phyloP scores from a whole-genome alignment of 1,284 basidiomycete species.

The Cryptococcus maquisensis region DNA sequence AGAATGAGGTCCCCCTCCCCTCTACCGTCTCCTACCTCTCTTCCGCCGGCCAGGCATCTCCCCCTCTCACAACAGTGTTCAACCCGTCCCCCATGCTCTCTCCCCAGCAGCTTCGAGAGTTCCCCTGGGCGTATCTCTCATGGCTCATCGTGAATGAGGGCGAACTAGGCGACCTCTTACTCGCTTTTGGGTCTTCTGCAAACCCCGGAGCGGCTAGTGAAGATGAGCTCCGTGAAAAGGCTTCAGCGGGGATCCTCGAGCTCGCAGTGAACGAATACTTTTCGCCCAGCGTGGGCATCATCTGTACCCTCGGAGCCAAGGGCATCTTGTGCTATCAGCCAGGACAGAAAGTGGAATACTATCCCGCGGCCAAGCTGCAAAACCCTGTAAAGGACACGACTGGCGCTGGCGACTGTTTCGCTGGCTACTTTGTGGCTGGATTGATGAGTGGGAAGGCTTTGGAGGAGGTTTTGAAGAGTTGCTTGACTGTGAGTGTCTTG shows the following conservation, averaged over 20 bases:
- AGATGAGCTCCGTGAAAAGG: conserved; percentile 4
- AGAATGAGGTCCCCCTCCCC: conserved; percentile 56
- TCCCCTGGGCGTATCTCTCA: conserved; percentile 51
- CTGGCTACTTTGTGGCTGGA: conserved; percentile 47
- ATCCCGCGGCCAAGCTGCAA: conserved; percentile 35
- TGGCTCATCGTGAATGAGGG: conserved; percentile 57
- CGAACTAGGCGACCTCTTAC: conserved; percentile 42
- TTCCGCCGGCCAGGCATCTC: conserved; percentile 23
- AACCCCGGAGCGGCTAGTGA: background rate
- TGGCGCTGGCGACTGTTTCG: conserved; percentile 50
- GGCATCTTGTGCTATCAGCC: conserved; percentile 37
- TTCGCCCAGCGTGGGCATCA: conserved; percentile 18
- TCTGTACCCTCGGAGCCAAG: conserved; percentile 40
- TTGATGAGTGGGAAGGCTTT: conserved; percentile 36
- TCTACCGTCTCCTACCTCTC: conserved; percentile 50
- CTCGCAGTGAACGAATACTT: conserved; percentile 19
- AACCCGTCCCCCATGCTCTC: conserved; percentile 57
- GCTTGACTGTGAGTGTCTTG: conserved; percentile 30
- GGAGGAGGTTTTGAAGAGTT: conserved; percentile 29
- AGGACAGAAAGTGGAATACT: conserved; percentile 14
- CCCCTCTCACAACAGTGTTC: conserved; percentile 48
- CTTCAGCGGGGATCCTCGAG: conserved; percentile 9
- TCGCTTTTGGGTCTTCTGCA: conserved; percentile 15
- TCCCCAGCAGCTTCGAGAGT: conserved; percentile 43
- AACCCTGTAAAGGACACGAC: conserved; percentile 45